Evolutionary conservation across 495 filamentous ascomycete genomes (phyloP), one percentile per base, ranked within the genome.

Genomic region (Xylaria sp.): DNA sequence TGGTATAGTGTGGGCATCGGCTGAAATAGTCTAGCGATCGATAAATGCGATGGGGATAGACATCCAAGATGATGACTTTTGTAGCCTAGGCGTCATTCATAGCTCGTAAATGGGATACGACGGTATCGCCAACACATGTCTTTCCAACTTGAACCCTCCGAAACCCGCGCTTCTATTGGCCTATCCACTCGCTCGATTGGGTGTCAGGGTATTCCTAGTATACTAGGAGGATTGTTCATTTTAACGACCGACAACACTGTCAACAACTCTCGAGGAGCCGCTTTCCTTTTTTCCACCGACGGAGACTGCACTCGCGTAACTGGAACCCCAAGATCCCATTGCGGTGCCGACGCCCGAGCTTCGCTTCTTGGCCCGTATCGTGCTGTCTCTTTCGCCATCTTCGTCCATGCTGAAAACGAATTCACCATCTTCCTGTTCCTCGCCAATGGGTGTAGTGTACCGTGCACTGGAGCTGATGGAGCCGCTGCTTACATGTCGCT

Each of bases 401-500:
- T 93, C 92, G 74, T 93, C 92, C 91, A 94, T 93, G 43, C 86
- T 89, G 71, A 95, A 95, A n/a, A 94, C 91, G 61, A 93, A 86
- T 33, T 93, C 89, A 24, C 87, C 82, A 66, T 92, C 89, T 73
- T 94, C 92, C 71, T 92, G 89, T 74, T 94, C 92, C 72, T 92
- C 89, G 61, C 93, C 92, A 73, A 94, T 93, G 41, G 89, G 90
- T 59, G 87, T 91, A 1, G 89, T 90, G 72, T 87, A 88, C 21
- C 86, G 78, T 44, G 83, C 84, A 67, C 80, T 85, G 26, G 86
- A 86, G 66, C 83, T 79, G 70, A 85, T 82, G 52, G 83, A 85
- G 52, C 79, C 79, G 61, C 82, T 87, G 75, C 85, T 88, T 43
- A 87, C 81, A 74, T 88, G 86, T 68, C 86, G 79, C 63, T 88